These are phyloP conservation scores for Prillingera fragicola DNA, from an alignment of 1,284 basidiomycete genomes.

Conservation along the genomic window DNA sequence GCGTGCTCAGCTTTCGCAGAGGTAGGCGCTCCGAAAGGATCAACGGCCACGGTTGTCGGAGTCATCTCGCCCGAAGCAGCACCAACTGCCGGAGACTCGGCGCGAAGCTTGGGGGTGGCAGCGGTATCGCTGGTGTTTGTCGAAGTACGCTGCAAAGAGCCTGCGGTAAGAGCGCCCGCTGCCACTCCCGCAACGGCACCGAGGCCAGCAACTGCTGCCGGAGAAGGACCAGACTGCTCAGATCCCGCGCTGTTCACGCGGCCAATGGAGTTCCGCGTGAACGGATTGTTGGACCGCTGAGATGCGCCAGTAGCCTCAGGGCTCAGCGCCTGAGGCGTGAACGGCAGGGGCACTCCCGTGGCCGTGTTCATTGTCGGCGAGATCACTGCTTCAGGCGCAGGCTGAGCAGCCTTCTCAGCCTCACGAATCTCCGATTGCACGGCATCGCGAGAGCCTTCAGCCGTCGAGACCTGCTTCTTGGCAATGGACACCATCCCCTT, in stretches of 20 bases:
- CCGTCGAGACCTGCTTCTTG: slow-evolving; percentile 83
- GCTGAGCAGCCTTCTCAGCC: slow-evolving; percentile 49
- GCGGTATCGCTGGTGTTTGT: slow-evolving; percentile 1
- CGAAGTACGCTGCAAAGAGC: neutral
- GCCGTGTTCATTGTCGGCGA: slow-evolving; percentile 50
- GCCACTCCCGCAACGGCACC: slow-evolving; percentile 29
- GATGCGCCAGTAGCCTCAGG: slow-evolving; percentile 49
- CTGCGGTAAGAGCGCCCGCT: slow-evolving; percentile 17
- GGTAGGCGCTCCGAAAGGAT: slow-evolving; percentile 57
- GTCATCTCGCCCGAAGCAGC: slow-evolving; percentile 23
- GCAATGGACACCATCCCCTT: slow-evolving; percentile 91
- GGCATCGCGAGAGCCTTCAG: slow-evolving; percentile 70
- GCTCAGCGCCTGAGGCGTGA: slow-evolving; percentile 56
- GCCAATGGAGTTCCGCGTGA: slow-evolving; percentile 58
- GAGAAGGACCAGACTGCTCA: too few relatives aligned
- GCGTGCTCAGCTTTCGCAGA: slow-evolving; percentile 21
- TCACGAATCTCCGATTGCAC: slow-evolving; percentile 61
- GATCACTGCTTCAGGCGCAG: slow-evolving; percentile 47
- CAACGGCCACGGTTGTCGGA: slow-evolving; percentile 53
- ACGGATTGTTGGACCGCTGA: slow-evolving; percentile 84
- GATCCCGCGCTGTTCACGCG: too few relatives aligned
- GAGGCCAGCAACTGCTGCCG: slow-evolving; percentile 26
- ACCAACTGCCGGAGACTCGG: too few relatives aligned
- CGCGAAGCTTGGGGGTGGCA: neutral
- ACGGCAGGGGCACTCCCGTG: slow-evolving; percentile 62